phyloP scores from a whole-genome alignment of 2,329 filamentous ascomycete genomes.

The Kalmusia sp. region DNA sequence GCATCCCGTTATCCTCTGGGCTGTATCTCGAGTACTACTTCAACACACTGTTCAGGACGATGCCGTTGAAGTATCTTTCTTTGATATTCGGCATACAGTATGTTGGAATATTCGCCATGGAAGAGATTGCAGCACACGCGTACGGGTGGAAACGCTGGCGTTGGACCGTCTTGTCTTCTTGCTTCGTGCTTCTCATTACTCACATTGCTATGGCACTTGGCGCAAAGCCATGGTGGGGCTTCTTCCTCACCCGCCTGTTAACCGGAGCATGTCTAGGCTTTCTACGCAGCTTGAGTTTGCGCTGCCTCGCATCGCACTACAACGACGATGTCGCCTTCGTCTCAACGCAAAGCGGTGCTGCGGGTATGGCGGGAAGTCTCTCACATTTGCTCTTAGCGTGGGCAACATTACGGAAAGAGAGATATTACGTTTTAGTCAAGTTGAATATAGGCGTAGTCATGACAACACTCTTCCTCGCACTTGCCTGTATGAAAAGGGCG shows the following conservation, averaged over 20 bases:
- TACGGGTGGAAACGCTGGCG: slow-evolving; percentile 13
- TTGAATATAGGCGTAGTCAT: slow-evolving; percentile 7
- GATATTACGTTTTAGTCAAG: background rate
- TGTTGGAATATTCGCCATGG: slow-evolving; percentile 19
- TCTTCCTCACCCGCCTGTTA: slow-evolving; percentile 18
- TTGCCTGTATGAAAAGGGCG: slow-evolving; percentile 9
- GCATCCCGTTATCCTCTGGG: slow-evolving; percentile 32
- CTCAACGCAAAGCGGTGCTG: slow-evolving; percentile 37
- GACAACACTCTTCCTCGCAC: slow-evolving; percentile 14
- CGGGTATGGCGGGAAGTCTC: slow-evolving; percentile 21
- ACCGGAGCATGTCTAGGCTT: slow-evolving; percentile 25
- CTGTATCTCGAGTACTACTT: slow-evolving; percentile 31
- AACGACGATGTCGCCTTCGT: slow-evolving; percentile 37
- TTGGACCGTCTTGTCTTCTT: background rate
- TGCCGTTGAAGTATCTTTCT: slow-evolving; percentile 14
- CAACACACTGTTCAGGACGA: slow-evolving; percentile 13
- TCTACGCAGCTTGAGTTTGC: slow-evolving; percentile 16
- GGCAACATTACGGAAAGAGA: slow-evolving; percentile 1
- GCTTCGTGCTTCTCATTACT: background rate
- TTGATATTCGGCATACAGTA: slow-evolving; percentile 21
- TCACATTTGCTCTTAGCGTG: slow-evolving; percentile 18
- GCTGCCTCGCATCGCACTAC: slow-evolving; percentile 30
- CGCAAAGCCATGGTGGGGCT: slow-evolving; percentile 8
- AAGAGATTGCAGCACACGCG: background rate
- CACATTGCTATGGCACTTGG: slow-evolving; percentile 5